These are phyloP conservation scores for Saprolegnia diclina DNA, from an alignment of 352 stramenopile genomes.

Conservation along the genomic window DNA sequence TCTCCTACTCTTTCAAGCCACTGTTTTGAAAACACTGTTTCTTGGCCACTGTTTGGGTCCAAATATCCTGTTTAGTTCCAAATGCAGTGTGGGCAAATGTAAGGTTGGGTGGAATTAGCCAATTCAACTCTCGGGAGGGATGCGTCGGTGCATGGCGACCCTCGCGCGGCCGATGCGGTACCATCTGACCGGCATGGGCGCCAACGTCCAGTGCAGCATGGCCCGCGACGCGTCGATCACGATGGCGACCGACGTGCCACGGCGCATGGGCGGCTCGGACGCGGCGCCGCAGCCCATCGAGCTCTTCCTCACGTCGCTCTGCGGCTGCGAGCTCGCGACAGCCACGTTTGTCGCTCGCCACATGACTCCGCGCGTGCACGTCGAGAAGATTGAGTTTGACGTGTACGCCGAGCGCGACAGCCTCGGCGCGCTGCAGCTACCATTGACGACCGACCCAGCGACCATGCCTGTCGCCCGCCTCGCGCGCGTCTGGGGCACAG, in stretches of 20 bases:
- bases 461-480: conserved; percentile 34
- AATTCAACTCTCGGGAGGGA: no score
- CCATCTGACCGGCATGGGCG: conserved; percentile 1
- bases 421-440: conserved; percentile 36
- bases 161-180: no score
- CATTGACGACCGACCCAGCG: conserved; percentile 4
- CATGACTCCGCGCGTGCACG: conserved; percentile 38
- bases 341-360: conserved; percentile 45
- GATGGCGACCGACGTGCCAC: conserved; percentile 45
- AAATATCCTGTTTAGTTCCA: no score
- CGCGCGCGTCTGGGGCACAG: conserved; percentile 32
- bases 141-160: no score
- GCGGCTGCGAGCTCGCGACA: conserved; percentile 55
- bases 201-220: conserved; percentile 10
- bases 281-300: conserved; percentile 51
- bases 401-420: conserved; percentile 40
- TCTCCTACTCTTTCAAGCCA: no score
- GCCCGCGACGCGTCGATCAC: neutral
- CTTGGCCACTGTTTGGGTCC: no score
- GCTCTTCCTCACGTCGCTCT: conserved; percentile 40
- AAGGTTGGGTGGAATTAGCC: no score
- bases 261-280: conserved; percentile 44
- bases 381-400: conserved; percentile 48
- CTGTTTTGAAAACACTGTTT: no score
- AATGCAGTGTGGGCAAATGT: no score